These are phyloP conservation scores for Coemansia sp. DNA, from an alignment of 192 early-diverging fungal genomes.

Conservation along the genomic window DNA sequence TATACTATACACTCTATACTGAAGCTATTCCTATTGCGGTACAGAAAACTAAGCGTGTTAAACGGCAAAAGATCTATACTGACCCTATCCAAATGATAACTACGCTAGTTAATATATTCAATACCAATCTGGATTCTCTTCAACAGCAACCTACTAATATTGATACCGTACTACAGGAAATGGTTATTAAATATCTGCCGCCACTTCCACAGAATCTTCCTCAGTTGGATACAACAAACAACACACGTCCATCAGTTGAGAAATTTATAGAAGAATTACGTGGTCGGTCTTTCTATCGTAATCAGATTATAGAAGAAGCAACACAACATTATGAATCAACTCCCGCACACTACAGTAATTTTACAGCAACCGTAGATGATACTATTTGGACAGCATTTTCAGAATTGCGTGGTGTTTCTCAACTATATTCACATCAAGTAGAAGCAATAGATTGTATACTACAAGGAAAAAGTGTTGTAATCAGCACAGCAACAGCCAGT, in stretches of 20 bases:
- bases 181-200: constrained; percentile 7
- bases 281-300: neutral
- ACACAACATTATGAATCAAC: neutral
- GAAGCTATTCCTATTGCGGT: neutral
- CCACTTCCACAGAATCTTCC: neutral
- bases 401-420: constrained; percentile 23
- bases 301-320: constrained; percentile 4
- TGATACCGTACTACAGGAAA: neutral
- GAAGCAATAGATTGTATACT: constrained; percentile 57
- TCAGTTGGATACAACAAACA: neutral
- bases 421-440: constrained; percentile 72
- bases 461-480: constrained; percentile 58
- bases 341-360: constrained; percentile 4
- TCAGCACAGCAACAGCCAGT: constrained; percentile 73
- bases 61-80: neutral
- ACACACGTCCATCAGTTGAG: neutral
- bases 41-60: neutral
- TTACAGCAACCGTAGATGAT: neutral
- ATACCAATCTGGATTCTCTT: neutral
- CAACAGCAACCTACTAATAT: neutral
- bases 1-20: neutral
- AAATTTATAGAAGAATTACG: constrained; percentile 5
- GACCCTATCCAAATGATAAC: constrained; percentile 9
- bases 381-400: constrained; percentile 7
- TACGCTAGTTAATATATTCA: constrained; percentile 3